These are phyloP conservation scores for Oryza nivara DNA, from an alignment of 176 grass and related monocot species.

Conservation along the genomic window DNA sequence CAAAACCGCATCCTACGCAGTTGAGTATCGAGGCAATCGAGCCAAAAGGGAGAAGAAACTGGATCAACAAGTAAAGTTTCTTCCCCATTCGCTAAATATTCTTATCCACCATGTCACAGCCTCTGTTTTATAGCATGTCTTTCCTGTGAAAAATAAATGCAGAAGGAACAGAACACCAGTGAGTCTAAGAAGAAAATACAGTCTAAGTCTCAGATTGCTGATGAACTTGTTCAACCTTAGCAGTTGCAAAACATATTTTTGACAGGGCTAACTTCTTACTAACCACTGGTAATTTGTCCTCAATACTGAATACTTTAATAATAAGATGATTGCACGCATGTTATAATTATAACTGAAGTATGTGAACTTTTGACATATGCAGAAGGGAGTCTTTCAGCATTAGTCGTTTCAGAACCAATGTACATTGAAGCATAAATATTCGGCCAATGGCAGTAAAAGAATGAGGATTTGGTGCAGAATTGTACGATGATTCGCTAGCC, in stretches of 20 bases:
- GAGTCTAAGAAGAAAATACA: constrained; percentile 4
- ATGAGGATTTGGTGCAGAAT: constrained; percentile 31
- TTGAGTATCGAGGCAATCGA: constrained; percentile 55
- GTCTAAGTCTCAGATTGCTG: not conserved
- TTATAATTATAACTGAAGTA: not conserved
- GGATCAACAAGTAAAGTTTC: constrained; percentile 50
- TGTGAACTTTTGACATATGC: not conserved
- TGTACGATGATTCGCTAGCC: constrained; percentile 29
- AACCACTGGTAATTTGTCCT: not conserved
- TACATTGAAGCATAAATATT: constrained; percentile 13
- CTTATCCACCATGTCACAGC: not conserved
- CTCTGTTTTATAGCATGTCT: not conserved
- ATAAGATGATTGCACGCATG: not conserved
- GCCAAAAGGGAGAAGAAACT: constrained; percentile 47
- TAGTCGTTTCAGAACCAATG: not conserved
- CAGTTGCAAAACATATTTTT: not conserved
- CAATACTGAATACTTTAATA: not conserved
- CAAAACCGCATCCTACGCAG: constrained; percentile 64
- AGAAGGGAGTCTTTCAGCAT: not conserved
- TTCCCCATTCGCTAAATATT: not conserved
- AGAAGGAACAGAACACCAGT: not conserved
- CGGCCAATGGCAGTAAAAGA: constrained; percentile 1
- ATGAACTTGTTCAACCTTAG: constrained; percentile 7
- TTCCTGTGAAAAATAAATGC: not conserved
- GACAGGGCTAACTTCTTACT: not conserved